Evolutionary conservation across 441 rosid genomes (phyloP).

Genomic region (Jatropha multifida): DNA sequence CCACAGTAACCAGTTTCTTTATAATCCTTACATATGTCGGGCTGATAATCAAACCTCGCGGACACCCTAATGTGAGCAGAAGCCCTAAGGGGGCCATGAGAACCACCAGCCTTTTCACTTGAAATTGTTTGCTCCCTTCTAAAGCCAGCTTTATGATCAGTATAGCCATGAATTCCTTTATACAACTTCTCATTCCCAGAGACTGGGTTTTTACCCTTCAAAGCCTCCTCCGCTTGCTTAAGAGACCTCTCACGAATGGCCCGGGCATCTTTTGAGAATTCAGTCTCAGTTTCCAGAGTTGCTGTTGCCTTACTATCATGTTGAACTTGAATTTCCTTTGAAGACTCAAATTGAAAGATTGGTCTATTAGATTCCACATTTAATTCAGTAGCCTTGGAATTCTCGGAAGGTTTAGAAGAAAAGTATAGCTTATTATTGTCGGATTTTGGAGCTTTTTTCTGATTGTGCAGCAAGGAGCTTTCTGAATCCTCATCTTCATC

Average conservation of each 20-base stretch:
- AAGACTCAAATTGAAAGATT: constrained; percentile 74
- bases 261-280: constrained; percentile 71
- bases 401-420: constrained; percentile 62
- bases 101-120: constrained; percentile 90
- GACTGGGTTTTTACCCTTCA: constrained; percentile 55
- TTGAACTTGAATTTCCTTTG: constrained; percentile 85
- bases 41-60: constrained; percentile 91
- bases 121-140: constrained; percentile 87
- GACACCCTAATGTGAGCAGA: constrained; percentile 93
- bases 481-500: constrained; percentile 64
- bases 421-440: constrained; percentile 70
- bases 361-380: constrained; percentile 35
- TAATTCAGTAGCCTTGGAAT: constrained; percentile 26
- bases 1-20: constrained; percentile 97
- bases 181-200: constrained; percentile 65
- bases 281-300: constrained; percentile 84
- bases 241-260: constrained; percentile 88
- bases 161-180: constrained; percentile 78
- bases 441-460: constrained; percentile 51
- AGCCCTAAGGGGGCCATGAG: constrained; percentile 93
- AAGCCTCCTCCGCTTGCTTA: constrained; percentile 61
- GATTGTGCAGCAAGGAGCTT: constrained; percentile 45
- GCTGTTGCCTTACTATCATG: constrained; percentile 69
- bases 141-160: constrained; percentile 92
- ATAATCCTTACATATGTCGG: constrained; percentile 92